Percentiles rank a stretch among this genome's conserved stretches.
phyloP scores from a whole-genome alignment of 2,329 filamentous ascomycete genomes.

The Zelopaecilomyces penicillatus region DNA sequence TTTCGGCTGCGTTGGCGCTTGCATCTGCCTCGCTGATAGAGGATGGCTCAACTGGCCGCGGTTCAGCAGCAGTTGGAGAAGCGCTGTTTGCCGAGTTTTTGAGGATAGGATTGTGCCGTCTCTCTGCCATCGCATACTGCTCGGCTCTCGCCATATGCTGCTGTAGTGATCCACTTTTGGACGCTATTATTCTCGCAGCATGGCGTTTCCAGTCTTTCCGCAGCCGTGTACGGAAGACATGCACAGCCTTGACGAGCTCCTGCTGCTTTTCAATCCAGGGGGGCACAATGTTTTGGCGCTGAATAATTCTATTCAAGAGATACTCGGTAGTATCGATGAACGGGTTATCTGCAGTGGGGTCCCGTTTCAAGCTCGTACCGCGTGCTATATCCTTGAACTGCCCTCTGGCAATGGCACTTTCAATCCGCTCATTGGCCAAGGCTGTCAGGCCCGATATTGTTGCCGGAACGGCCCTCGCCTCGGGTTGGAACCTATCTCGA shows the following conservation, averaged over 20 bases:
- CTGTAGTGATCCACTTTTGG: constrained; percentile 64
- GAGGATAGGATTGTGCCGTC: constrained; percentile 46
- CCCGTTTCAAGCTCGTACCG: constrained; percentile 72
- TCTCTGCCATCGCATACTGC: constrained; percentile 69
- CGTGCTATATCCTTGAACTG: constrained; percentile 79
- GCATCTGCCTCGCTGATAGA: too few species aligned
- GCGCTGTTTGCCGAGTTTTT: too few species aligned
- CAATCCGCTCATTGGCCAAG: constrained; percentile 83
- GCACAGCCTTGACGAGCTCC: constrained; percentile 63
- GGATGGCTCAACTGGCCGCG: too few species aligned
- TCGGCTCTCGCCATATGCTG: constrained; percentile 64
- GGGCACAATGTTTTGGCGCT: constrained; percentile 88
- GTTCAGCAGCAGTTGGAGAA: too few species aligned
- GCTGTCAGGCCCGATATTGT: constrained; percentile 71
- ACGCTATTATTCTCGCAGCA: constrained; percentile 69
- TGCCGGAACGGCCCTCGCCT: constrained; percentile 63
- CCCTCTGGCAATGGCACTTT: constrained; percentile 84
- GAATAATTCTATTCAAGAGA: constrained; percentile 97
- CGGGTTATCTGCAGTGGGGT: constrained; percentile 73
- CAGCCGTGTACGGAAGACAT: constrained; percentile 64
- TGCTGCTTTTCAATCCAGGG: constrained; percentile 99
- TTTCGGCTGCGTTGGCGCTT: too few species aligned
- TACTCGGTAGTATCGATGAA: constrained; percentile 97
- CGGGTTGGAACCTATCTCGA: constrained; percentile 70
- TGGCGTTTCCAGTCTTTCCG: constrained; percentile 79